Conservation (phyloP, 805 yeast genomes). For the Candida odintsovae region DNA sequence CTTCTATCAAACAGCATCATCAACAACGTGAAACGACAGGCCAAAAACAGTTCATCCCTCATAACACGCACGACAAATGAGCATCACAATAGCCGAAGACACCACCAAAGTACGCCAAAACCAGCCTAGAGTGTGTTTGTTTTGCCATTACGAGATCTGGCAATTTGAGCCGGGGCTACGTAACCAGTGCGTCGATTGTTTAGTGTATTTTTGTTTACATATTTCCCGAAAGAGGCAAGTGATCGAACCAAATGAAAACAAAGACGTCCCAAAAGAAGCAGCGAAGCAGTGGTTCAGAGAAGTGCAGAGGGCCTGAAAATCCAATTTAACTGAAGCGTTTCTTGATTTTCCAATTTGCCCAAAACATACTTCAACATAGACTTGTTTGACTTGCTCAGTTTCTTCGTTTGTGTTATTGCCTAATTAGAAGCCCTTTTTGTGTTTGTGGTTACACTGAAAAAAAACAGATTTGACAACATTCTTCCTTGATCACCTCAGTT, state of each 20-base stretch:
- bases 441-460: background rate
- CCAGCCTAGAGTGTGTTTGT: conserved; percentile 1
- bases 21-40: too few relatives aligned
- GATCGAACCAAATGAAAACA: conserved; percentile 13
- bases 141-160: conserved; percentile 3
- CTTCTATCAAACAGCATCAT: too few relatives aligned
- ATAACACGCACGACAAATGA: too few relatives aligned
- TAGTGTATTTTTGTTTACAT: conserved; percentile 19
- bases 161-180: conserved; percentile 6
- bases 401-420: background rate
- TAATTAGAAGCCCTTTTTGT: background rate
- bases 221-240: conserved; percentile 16
- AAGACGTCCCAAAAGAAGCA: background rate
- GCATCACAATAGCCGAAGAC: too few relatives aligned
- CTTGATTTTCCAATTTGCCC: background rate
- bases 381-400: background rate
- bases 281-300: background rate
- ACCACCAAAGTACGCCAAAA: background rate
- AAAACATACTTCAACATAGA: too few relatives aligned
- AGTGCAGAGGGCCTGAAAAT: background rate
- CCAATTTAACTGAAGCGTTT: conserved; percentile 1
- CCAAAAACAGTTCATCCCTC: too few relatives aligned
- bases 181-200: conserved; percentile 11
- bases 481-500: background rate
- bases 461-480: background rate